Conservation (phyloP, 2,329 filamentous ascomycete species). For the Fusarium citri region DNA sequence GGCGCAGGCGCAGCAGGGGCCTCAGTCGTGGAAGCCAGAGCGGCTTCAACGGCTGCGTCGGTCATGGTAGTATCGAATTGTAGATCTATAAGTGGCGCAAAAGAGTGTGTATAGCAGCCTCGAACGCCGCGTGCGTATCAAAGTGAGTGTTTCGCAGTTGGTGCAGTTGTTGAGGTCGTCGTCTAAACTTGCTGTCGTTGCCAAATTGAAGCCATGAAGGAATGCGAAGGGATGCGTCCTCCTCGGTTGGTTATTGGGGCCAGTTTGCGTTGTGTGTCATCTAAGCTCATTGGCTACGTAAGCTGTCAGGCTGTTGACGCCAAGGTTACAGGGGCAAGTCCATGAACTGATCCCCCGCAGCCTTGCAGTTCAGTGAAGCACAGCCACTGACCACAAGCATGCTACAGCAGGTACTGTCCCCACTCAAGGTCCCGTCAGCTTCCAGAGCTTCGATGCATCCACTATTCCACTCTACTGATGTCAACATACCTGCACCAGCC, state of each 20-base stretch:
- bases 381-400: slow-evolving; percentile 25
- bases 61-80: slow-evolving; percentile 46
- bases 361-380: slow-evolving; percentile 41
- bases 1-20: slow-evolving; percentile 44
- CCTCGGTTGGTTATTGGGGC: slow-evolving; percentile 31
- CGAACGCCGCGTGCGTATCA: slow-evolving; percentile 15
- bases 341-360: slow-evolving; percentile 34
- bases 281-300: slow-evolving; percentile 36
- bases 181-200: slow-evolving; percentile 19
- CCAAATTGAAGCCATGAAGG: slow-evolving; percentile 28
- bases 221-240: slow-evolving; percentile 42
- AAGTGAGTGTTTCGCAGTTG: slow-evolving; percentile 13
- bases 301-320: slow-evolving; percentile 44
- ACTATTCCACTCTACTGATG: slow-evolving; percentile 35
- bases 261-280: slow-evolving; percentile 39
- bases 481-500: slow-evolving; percentile 41
- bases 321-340: slow-evolving; percentile 35
- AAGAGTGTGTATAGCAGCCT: slow-evolving; percentile 34
- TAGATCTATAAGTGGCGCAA: slow-evolving; percentile 15
- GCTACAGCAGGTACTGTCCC: slow-evolving; percentile 3
- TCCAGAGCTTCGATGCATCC: slow-evolving; percentile 35
- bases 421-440: slow-evolving; percentile 35
- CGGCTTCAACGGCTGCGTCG: slow-evolving; percentile 49
- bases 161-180: not conserved
- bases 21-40: slow-evolving; percentile 39